Evolutionary conservation across 164 flowering plant species (phyloP), one percentile per base, ranked within the genome.

Genomic region (Saururus chinensis): DNA sequence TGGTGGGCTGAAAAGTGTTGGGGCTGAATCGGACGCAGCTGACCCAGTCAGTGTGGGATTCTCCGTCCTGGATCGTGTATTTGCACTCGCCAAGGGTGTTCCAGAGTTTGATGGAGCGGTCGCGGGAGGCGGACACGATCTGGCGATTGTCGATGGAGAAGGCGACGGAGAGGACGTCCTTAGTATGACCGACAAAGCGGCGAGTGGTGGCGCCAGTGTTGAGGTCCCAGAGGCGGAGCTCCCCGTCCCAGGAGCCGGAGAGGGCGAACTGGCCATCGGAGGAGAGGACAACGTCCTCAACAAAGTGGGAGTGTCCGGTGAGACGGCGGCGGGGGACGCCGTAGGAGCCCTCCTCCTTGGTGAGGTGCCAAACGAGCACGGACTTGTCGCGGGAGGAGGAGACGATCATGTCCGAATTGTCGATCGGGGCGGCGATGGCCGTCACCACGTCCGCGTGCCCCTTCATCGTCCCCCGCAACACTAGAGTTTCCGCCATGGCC

Each of bases 161-260:
- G 6, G 37, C 37, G 6, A 30, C 37, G 37, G 37, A 30, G 37
- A 30, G 37, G 37, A 30, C 37, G 37, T 30, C 37, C 37, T 30
- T 30, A 6, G 37, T 2, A 6, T 30, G 37, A 6, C 37, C 37
- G 37, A 30, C 37, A 6, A 30, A 30, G 37, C 97, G 77, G 30
- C 90, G 81, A 24, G 95, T 80, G 57, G 91, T 76, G 26, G 55
- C 59, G 12, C 97, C 97, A 58, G 84, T 62, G 51, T 76, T 66
- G 24, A 89, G 72, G 59, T 87, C 92, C 97, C 95, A 90, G 65
- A 90, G 86, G 19, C 91, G 84, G 67, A 89, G 87, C 76, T 86
- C 96, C n/a, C 81, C 78, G 74, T 89, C 96, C 93, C 96, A 89
- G 60, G 85, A 78, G 25, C 93, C 93, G 61, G 92, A 89, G 61